Base-by-base conservation (phyloP, 805 yeast genomes). In the Candida manassasensis region DNA sequence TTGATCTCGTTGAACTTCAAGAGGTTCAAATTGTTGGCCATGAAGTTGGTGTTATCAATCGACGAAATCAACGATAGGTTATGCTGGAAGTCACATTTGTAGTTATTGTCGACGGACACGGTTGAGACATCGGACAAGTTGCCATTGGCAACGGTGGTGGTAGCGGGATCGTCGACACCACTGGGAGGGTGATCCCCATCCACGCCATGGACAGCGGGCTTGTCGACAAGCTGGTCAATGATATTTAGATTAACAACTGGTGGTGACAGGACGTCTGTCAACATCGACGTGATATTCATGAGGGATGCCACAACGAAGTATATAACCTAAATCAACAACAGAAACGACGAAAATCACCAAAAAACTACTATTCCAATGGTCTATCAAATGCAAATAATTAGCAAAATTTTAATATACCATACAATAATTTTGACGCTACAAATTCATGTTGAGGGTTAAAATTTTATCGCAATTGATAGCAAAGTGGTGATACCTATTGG, bases 201-300 rank as follows among this genome's bases (percentile, higher is more conserved):
- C 9, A 24, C 27, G 6, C 12, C 27, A 11, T 7, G 6, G 12
- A 7, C 27, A 24, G 8, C 27, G 12, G 14, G 6, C 9, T 24
- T 24, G 10, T 31, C 21, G 14, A 39, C 46, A 16, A 42, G 27
- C 22, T 32, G 39, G 22, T 42, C 33, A 14, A 42, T 21, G 4
- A 35, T 32, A 19, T 35, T 21, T 9, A 39, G 13, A 21, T 32
- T 38, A 36, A 26, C 12, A 14, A 30, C 22, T 18, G 14, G 25
- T 8, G 22, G 33, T 14, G 27, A 24, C 8, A 14, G 21, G 19
- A 18, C 61, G 33, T 40, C 48, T 18, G 64, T 52, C 46, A 61
- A 51, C 57, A 61, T 61, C 18, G 64, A 59, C 11, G 64, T 58
- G 29, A 60, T 59, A 42, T 60, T 57, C 66, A 60, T 60, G 11